A percentile compares a stretch with the other conserved stretches of the same genome.
phyloP scores from a whole-genome alignment of 192 early-diverging fungal species.

The Backusella australiensis region DNA sequence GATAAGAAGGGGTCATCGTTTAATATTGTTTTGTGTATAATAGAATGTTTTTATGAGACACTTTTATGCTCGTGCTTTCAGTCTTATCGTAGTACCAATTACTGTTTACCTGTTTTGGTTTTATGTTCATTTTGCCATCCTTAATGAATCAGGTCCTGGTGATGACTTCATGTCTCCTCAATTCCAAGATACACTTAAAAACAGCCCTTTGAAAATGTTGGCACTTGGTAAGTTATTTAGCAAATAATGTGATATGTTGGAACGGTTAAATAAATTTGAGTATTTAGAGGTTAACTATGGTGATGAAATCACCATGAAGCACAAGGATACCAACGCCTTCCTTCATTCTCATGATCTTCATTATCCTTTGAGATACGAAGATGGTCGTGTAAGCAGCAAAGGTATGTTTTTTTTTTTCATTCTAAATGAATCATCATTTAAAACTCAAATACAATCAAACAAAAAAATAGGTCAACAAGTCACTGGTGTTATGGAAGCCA shows the following conservation, averaged over 20 bases:
- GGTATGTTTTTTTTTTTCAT: slow-evolving; percentile 36
- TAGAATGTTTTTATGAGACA: slow-evolving; percentile 72
- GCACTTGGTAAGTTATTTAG: slow-evolving; percentile 34
- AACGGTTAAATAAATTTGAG: slow-evolving; percentile 58
- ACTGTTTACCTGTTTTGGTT: slow-evolving; percentile 88
- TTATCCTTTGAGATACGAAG: slow-evolving; percentile 91
- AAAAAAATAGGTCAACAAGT: slow-evolving; percentile 81
- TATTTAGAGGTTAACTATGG: slow-evolving; percentile 72
- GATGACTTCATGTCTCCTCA: slow-evolving; percentile 88
- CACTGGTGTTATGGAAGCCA: slow-evolving; percentile 78
- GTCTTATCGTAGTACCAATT: slow-evolving; percentile 81
- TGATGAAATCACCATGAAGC: slow-evolving; percentile 78
- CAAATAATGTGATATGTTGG: neutral
- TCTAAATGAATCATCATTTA: neutral
- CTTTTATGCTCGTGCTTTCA: slow-evolving; percentile 83
- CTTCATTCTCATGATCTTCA: slow-evolving; percentile 76
- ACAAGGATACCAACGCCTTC: slow-evolving; percentile 72
- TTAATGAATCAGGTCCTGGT: slow-evolving; percentile 81
- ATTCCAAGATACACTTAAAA: slow-evolving; percentile 85
- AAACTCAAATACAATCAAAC: slow-evolving; percentile 44
- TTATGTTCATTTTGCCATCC: slow-evolving; percentile 86
- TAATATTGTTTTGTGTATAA: neutral
- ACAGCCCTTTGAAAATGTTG: slow-evolving; percentile 72
- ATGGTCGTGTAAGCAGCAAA: slow-evolving; percentile 83
- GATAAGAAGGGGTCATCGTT: neutral